phyloP scores from a whole-genome alignment of 1,284 basidiomycete genomes.

The Pyrrhoderma lamaoense region DNA sequence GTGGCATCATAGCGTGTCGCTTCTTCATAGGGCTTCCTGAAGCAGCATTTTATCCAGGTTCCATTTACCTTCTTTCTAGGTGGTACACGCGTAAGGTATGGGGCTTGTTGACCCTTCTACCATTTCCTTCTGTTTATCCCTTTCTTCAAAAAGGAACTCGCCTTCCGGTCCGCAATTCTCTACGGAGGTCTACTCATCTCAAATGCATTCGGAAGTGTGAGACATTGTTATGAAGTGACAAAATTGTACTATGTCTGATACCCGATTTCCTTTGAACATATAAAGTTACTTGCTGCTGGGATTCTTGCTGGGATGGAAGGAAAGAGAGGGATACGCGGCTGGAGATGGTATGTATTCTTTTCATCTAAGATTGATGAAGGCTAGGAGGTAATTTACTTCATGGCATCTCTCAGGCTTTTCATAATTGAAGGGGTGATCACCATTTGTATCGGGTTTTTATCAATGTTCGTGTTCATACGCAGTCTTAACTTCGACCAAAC shows the following conservation, averaged over 20 bases:
- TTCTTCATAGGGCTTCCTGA: slow-evolving; percentile 60
- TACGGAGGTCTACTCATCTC: slow-evolving; percentile 64
- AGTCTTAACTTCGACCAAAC: not conserved
- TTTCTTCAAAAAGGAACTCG: slow-evolving; percentile 41
- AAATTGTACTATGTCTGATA: slow-evolving; percentile 1
- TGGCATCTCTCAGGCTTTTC: slow-evolving; percentile 39
- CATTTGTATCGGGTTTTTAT: slow-evolving; percentile 45
- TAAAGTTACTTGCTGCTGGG: slow-evolving; percentile 65
- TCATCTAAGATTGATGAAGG: no score
- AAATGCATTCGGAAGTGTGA: slow-evolving; percentile 67
- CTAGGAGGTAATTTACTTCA: not conserved
- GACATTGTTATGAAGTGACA: no score
- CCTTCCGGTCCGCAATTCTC: slow-evolving; percentile 62
- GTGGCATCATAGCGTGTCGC: slow-evolving; percentile 51
- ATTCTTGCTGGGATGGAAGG: slow-evolving; percentile 67
- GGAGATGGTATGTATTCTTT: slow-evolving; percentile 48
- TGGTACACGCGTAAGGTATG: slow-evolving; percentile 28
- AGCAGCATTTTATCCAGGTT: slow-evolving; percentile 23
- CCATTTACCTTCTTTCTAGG: slow-evolving; percentile 21
- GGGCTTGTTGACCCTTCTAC: not conserved
- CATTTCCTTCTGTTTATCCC: not conserved
- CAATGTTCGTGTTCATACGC: slow-evolving; percentile 36
- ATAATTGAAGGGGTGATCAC: slow-evolving; percentile 59
- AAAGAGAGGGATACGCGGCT: slow-evolving; percentile 56
- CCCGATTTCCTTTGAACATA: no score